phyloP scores from a whole-genome alignment of 202 grass and related monocot genomes.

The Dendrocalamus latiflorus region DNA sequence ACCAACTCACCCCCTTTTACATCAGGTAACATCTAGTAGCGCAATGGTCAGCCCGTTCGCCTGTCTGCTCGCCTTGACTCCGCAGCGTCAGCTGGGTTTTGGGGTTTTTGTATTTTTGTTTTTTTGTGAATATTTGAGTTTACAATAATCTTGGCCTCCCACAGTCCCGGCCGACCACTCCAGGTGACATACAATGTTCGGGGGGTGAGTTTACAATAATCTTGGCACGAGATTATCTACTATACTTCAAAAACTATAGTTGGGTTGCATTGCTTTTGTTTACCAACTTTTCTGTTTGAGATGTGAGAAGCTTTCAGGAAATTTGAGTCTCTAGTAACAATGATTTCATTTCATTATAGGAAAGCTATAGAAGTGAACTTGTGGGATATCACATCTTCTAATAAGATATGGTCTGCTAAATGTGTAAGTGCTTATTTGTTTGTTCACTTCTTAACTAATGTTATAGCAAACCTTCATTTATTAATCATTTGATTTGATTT shows the following conservation, averaged over 20 bases:
- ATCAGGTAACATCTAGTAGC: no score
- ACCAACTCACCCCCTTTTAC: no score
- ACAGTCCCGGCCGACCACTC: no score
- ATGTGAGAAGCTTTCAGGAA: background rate
- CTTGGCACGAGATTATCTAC: background rate
- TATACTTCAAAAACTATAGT: background rate
- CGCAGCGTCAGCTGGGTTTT: no score
- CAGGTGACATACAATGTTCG: no score
- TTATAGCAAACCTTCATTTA: background rate
- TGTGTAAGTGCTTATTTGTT: conserved; percentile 51
- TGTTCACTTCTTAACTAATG: background rate
- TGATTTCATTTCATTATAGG: conserved; percentile 45
- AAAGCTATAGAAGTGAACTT: conserved; percentile 78
- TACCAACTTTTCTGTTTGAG: conserved; percentile 1
- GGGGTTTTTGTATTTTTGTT: no score
- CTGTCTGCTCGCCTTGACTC: no score
- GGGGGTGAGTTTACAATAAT: no score
- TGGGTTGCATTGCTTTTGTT: background rate
- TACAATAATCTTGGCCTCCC: background rate
- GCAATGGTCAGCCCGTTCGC: no score
- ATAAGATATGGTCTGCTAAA: conserved; percentile 86
- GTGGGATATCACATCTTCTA: conserved; percentile 77
- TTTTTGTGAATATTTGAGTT: conserved; percentile 18
- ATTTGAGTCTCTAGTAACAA: conserved; percentile 5
- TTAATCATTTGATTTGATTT: conserved; percentile 27